Evolutionary conservation across 106 monocot genomes (phyloP).

Genomic region (Apostasia shenzhenica): DNA sequence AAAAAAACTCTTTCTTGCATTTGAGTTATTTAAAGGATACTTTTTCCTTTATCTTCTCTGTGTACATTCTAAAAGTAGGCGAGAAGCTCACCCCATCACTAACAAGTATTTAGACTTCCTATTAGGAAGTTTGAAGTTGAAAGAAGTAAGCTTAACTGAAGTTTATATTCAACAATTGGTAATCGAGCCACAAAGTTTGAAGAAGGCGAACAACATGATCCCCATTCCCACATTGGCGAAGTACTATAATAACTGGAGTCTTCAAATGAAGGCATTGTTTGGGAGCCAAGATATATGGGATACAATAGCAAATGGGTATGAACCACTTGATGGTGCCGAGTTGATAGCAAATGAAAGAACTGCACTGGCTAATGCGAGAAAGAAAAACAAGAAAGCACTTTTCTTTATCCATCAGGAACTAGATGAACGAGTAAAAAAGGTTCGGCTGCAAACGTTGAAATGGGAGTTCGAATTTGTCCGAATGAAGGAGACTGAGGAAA

Average conservation of each 20-base stretch:
- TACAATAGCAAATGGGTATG: neutral
- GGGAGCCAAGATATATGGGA: neutral
- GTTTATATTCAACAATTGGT: no score
- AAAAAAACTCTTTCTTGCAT: no score
- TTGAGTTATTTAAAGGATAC: no score
- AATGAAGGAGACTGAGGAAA: neutral
- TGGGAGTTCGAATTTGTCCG: neutral
- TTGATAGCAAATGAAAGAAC: neutral
- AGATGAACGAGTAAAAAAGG: constrained; percentile 1
- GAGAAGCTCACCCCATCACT: no score
- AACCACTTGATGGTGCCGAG: neutral
- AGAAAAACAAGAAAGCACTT: neutral
- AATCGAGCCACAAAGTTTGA: neutral
- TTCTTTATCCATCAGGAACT: neutral
- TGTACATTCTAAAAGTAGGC: no score
- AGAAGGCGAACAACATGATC: neutral
- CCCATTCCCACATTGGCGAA: neutral
- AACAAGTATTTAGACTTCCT: no score
- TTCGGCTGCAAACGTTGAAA: neutral
- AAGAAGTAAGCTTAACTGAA: no score
- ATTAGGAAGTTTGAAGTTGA: no score
- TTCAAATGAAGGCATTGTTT: neutral
- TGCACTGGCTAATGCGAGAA: neutral
- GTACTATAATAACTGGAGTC: neutral
- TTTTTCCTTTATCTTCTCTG: no score